A percentile compares a stretch with the other conserved stretches of the same genome.
phyloP scores from a whole-genome alignment of 208 protist genomes.

The Polymyxa betae region DNA sequence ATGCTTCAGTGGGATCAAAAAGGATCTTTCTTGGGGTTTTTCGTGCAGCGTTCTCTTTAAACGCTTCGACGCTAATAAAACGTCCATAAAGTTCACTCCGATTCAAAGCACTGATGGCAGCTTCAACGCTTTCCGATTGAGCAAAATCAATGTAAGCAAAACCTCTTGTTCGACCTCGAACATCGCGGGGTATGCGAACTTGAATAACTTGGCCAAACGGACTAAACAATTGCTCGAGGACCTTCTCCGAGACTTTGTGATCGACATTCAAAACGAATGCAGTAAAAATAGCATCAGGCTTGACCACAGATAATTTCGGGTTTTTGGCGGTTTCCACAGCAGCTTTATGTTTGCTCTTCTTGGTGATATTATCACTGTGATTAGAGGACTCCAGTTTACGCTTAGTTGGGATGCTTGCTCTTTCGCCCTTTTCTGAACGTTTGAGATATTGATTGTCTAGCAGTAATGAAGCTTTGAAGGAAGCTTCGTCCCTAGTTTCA shows the following conservation, averaged over 20 bases:
- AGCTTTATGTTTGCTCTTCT: no score
- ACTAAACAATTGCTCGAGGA: neutral
- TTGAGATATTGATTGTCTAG: neutral
- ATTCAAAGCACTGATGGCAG: neutral
- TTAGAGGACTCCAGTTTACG: no score
- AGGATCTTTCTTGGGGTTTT: neutral
- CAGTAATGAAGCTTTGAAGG: neutral
- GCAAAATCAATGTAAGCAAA: slow-evolving; percentile 25
- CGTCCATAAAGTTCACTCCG: slow-evolving; percentile 16
- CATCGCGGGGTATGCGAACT: neutral
- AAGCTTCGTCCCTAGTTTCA: neutral
- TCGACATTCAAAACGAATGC: neutral
- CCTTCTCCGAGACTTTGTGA: neutral
- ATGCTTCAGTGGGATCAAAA: neutral
- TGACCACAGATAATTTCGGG: neutral
- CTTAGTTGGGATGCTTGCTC: no score
- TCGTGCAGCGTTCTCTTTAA: neutral
- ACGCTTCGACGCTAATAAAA: neutral
- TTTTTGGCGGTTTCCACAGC: no score
- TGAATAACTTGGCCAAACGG: neutral
- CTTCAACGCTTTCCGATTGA: neutral
- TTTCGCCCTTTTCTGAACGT: no score
- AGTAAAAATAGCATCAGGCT: neutral
- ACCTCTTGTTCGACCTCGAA: neutral
- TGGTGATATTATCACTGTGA: no score